These are phyloP conservation scores for Lichtheimia ramosa DNA, from an alignment of 371 early-diverging fungal genomes.

Conservation along the genomic window DNA sequence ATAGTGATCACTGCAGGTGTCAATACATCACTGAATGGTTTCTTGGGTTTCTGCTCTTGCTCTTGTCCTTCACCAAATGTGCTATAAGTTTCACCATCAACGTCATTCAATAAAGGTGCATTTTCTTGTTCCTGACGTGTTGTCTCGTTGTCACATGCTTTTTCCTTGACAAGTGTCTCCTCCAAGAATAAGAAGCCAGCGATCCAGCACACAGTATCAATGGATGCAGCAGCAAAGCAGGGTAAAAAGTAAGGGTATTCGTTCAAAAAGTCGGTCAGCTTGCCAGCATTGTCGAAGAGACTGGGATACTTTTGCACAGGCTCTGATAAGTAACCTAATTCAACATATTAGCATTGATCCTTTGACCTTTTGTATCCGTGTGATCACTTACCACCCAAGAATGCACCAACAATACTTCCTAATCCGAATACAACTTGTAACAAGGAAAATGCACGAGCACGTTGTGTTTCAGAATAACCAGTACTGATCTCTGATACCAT, in stretches of 20 bases:
- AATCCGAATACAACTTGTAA: slow-evolving; percentile 59
- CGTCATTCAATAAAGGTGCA: background rate
- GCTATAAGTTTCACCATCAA: background rate
- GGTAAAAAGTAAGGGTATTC: slow-evolving; percentile 85
- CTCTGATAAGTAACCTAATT: slow-evolving; percentile 57
- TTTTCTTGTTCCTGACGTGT: slow-evolving; percentile 1
- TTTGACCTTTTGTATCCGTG: background rate
- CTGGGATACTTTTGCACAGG: slow-evolving; percentile 70
- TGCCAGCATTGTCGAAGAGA: slow-evolving; percentile 59
- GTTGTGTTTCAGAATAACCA: slow-evolving; percentile 31
- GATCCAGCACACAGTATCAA: slow-evolving; percentile 64
- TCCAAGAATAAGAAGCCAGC: slow-evolving; percentile 71
- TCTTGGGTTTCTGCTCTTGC: background rate
- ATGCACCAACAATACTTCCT: slow-evolving; percentile 67
- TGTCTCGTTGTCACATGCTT: background rate
- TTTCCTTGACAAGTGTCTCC: slow-evolving; percentile 57
- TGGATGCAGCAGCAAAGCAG: slow-evolving; percentile 67
- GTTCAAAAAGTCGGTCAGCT: slow-evolving; percentile 54
- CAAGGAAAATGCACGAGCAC: slow-evolving; percentile 58
- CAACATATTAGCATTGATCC: background rate
- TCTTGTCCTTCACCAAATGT: slow-evolving; percentile 3
- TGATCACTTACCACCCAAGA: slow-evolving; percentile 60
- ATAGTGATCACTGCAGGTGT: slow-evolving; percentile 35
- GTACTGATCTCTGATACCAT: slow-evolving; percentile 85
- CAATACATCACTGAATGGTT: slow-evolving; percentile 26